Percentiles rank a stretch among this genome's conserved stretches.
These are phyloP conservation scores for Russula lepida DNA, from an alignment of 768 basidiomycete genomes.

Conservation along the genomic window DNA sequence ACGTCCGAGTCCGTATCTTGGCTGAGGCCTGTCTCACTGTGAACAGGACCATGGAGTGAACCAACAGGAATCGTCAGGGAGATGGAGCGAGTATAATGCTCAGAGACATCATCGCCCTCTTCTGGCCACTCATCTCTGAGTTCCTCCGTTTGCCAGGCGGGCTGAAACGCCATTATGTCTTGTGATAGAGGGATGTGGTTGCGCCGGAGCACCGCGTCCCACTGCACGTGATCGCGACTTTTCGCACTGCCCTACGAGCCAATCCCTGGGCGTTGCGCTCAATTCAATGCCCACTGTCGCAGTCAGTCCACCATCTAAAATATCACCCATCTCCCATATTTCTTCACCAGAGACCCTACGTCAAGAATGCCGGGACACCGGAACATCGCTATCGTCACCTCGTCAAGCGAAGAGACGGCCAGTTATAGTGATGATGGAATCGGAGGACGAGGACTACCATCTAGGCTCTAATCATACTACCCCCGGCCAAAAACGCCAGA, in stretches of 20 bases:
- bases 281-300: conserved; percentile 5
- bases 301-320: background rate
- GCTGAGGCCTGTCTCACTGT: conserved; percentile 26
- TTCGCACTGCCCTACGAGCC: background rate
- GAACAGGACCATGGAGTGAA: conserved; percentile 30
- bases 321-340: background rate
- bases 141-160: conserved; percentile 85
- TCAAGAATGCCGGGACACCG: background rate
- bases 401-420: conserved; percentile 9
- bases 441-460: background rate
- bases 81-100: conserved; percentile 25
- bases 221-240: conserved; percentile 11
- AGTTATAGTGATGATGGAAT: conserved; percentile 1
- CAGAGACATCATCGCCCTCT: conserved; percentile 36
- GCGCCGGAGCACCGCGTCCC: background rate
- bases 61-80: conserved; percentile 42
- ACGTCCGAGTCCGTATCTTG: conserved; percentile 25
- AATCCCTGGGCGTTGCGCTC: background rate
- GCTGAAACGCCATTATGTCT: conserved; percentile 25
- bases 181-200: background rate
- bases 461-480: background rate
- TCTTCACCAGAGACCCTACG: background rate
- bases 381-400: background rate
- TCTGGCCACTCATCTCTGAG: conserved; percentile 91
- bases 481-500: conserved; percentile 14